Evolutionary conservation across 2,329 filamentous ascomycete species (phyloP).

Genomic region (Aureobasidium melanogenum): DNA sequence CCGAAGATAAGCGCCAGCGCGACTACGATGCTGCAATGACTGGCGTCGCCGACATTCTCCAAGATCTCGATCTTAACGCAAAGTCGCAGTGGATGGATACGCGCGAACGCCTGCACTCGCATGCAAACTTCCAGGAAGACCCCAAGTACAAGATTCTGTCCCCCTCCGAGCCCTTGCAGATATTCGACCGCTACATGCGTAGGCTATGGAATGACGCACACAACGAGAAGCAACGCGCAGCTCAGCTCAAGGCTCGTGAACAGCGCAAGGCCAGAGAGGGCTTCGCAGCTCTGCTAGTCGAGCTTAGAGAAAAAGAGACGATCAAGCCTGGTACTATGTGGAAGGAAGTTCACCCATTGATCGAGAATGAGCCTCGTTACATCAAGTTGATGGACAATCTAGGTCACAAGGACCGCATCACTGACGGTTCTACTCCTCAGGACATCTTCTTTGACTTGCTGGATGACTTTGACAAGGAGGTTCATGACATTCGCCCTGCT

Average conservation of each 20-base stretch:
- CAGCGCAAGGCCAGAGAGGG: slow-evolving; percentile 81
- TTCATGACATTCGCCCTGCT: slow-evolving; percentile 72
- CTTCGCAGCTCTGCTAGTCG: slow-evolving; percentile 65
- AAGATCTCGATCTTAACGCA: slow-evolving; percentile 74
- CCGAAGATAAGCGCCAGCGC: slow-evolving; percentile 65
- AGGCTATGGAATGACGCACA: slow-evolving; percentile 84
- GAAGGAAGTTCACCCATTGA: slow-evolving; percentile 65
- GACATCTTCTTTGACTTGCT: slow-evolving; percentile 95
- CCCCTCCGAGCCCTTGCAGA: slow-evolving; percentile 82
- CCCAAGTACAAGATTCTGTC: slow-evolving; percentile 78
- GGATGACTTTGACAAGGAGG: slow-evolving; percentile 84
- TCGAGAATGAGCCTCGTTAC: slow-evolving; percentile 78
- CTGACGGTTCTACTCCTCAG: slow-evolving; percentile 65
- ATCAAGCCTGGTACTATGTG: slow-evolving; percentile 89
- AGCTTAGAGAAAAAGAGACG: slow-evolving; percentile 65
- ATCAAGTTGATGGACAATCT: slow-evolving; percentile 71
- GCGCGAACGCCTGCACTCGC: slow-evolving; percentile 69
- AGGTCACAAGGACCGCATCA: slow-evolving; percentile 19
- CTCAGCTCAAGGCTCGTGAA: slow-evolving; percentile 67
- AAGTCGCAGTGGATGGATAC: slow-evolving; percentile 94
- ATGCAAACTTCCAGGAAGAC: slow-evolving; percentile 67
- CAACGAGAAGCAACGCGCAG: slow-evolving; percentile 79
- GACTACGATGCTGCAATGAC: slow-evolving; percentile 75
- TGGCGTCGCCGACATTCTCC: slow-evolving; percentile 68
- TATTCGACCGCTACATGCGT: slow-evolving; percentile 94